Percentiles rank a stretch among this genome's conserved stretches.
These are phyloP conservation scores for Eimeria praecox DNA, from an alignment of 169 alveolate species.

Conservation along the genomic window DNA sequence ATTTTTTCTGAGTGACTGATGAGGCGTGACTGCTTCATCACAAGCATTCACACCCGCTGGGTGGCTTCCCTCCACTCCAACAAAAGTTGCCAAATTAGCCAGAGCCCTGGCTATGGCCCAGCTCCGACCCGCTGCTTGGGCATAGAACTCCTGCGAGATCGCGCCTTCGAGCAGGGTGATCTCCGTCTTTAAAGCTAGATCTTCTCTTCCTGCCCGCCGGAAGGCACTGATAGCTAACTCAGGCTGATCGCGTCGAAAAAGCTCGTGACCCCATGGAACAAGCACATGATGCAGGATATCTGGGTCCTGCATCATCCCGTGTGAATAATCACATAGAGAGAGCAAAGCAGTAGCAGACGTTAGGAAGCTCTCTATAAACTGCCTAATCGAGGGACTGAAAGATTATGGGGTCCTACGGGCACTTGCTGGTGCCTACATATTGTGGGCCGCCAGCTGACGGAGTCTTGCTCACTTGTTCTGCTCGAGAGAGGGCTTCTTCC, in stretches of 20 bases:
- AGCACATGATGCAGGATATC: conserved; percentile 3
- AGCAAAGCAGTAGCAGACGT: neutral
- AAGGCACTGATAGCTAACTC: conserved; percentile 18
- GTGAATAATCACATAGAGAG: neutral
- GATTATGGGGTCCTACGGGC: neutral
- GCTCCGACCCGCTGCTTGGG: conserved; percentile 65
- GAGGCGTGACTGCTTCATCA: neutral
- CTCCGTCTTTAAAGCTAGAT: conserved; percentile 5
- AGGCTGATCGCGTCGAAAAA: conserved; percentile 39
- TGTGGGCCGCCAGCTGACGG: neutral
- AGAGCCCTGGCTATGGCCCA: conserved; percentile 48
- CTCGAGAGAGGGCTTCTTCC: conserved; percentile 62
- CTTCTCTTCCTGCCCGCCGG: conserved; percentile 54
- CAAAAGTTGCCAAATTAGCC: conserved; percentile 11
- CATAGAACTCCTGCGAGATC: conserved; percentile 20
- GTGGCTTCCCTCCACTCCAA: neutral
- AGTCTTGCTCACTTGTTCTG: conserved; percentile 12
- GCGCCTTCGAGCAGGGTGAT: conserved; percentile 30
- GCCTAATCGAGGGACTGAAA: neutral
- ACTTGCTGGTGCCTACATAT: neutral
- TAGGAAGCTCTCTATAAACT: neutral
- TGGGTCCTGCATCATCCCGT: conserved; percentile 23
- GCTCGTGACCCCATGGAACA: conserved; percentile 68
- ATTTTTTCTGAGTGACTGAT: neutral
- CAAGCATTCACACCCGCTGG: neutral